Base-by-base conservation (phyloP, 306 rosid genomes). In the Prunus fruticosa region DNA sequence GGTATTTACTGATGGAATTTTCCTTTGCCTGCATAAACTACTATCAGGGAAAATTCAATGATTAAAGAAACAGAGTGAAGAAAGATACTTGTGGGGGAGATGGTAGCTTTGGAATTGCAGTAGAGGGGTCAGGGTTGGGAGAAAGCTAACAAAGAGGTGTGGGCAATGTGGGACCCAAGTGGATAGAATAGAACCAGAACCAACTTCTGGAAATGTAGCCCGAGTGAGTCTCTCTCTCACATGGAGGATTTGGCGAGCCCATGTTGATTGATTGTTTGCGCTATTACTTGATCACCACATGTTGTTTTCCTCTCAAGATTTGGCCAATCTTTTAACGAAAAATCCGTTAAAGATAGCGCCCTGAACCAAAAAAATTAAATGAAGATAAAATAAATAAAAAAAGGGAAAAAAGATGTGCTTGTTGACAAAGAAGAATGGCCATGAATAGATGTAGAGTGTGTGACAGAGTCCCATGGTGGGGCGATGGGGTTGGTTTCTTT, bases 171-270 rank as follows among this genome's bases (percentile, higher is more conserved):
- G 60, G 73, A 56, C 78, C 76, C 76, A 77, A 76, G 81, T 81
- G 84, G 81, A 66, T 28, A 76, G 27, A 63, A 68, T 20, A 49
- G 34, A 69, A 47, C 62, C 61, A 12, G 30, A 45, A 62, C 60
- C 56, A 16, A 54, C 41, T 69, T 75, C 45, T 18, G 52, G 72
- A 25, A 18, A 25, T 49, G 60, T 14, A 27, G 12, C 45, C 3
- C 27, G 62, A 80, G 83, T 82, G 78, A 30, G 88, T 84, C 88
- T 77, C 73, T 77, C 68, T 77, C 80, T 69, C 69, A 70, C 53
- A 68, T 60, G 81, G 67, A 81, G 69, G 43, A 28, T 51, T 78
- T 69, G 73, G 79, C 73, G 69, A 56, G 69, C 13, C 47, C 47
- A 19, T 25, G 38, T 58, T n/a, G 61, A 30, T 54, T n/a, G 61